These are phyloP conservation scores for Albatrellus ellisii DNA, from an alignment of 768 basidiomycete genomes.

Conservation along the genomic window DNA sequence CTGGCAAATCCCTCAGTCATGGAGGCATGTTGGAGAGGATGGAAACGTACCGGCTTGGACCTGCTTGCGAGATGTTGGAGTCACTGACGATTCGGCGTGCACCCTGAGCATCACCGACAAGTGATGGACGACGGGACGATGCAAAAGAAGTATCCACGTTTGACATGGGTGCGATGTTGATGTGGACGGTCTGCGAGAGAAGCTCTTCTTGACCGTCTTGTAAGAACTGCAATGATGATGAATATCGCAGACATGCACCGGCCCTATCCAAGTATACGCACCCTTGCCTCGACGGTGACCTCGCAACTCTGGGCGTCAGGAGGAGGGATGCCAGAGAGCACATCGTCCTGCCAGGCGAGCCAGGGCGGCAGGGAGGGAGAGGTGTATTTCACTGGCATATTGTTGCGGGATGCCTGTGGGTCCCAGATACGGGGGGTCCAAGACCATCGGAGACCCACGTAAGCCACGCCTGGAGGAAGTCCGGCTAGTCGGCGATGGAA, in stretches of 20 bases:
- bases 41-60: conserved; percentile 18
- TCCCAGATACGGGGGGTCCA: conserved; percentile 97
- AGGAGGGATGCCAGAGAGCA: conserved; percentile 69
- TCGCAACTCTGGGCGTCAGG: conserved; percentile 64
- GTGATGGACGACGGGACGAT: conserved; percentile 32
- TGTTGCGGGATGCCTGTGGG: conserved; percentile 79
- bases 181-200: conserved; percentile 50
- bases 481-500: conserved; percentile 85
- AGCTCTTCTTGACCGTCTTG: conserved; percentile 67
- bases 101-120: conserved; percentile 25
- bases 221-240: conserved; percentile 35
- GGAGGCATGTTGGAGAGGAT: conserved; percentile 8
- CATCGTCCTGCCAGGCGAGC: conserved; percentile 78
- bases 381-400: conserved; percentile 64
- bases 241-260: conserved; percentile 9
- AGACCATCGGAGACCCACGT: conserved; percentile 67
- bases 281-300: conserved; percentile 65
- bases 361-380: conserved; percentile 78
- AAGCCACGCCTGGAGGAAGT: conserved; percentile 68
- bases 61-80: conserved; percentile 22
- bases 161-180: conserved; percentile 60
- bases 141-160: conserved; percentile 30
- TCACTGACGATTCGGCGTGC: conserved; percentile 31
- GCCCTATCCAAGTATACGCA: conserved; percentile 23
- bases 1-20: conserved; percentile 3